phyloP scores from a whole-genome alignment of 345 rosid species.

The Eutrema heterophyllum region DNA sequence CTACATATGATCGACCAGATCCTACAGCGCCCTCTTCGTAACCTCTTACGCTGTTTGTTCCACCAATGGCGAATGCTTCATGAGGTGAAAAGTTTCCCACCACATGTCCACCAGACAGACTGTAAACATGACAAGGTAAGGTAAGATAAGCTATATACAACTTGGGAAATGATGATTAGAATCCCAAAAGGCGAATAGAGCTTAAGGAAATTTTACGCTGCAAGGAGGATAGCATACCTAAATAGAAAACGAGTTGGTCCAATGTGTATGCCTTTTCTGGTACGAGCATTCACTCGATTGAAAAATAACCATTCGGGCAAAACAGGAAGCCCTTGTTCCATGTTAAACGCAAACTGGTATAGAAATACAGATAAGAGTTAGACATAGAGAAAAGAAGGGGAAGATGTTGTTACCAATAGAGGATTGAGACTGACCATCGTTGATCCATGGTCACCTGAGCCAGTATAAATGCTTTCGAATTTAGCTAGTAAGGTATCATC shows the following conservation, averaged over 20 bases:
- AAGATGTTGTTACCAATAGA: slow-evolving; percentile 1
- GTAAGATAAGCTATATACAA: not conserved
- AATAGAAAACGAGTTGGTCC: slow-evolving; percentile 73
- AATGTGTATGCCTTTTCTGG: slow-evolving; percentile 67
- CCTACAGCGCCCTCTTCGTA: slow-evolving; percentile 98
- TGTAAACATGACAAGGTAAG: slow-evolving; percentile 27
- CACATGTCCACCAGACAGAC: slow-evolving; percentile 85
- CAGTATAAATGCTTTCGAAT: slow-evolving; percentile 79
- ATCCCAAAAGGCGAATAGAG: not conserved
- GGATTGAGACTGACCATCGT: slow-evolving; percentile 63
- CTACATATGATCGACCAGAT: slow-evolving; percentile 85
- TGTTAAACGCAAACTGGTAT: slow-evolving; percentile 70
- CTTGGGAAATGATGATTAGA: not conserved
- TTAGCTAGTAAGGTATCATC: slow-evolving; percentile 78
- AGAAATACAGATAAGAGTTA: slow-evolving; percentile 17
- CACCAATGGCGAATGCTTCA: slow-evolving; percentile 91
- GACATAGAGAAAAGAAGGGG: not conserved
- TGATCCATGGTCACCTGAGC: slow-evolving; percentile 88
- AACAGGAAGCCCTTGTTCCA: slow-evolving; percentile 94
- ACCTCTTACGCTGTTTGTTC: slow-evolving; percentile 95
- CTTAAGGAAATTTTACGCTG: not conserved
- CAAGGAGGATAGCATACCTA: slow-evolving; percentile 40
- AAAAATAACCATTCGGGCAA: slow-evolving; percentile 83
- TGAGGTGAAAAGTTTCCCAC: slow-evolving; percentile 90
- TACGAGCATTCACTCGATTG: slow-evolving; percentile 81